Evolutionary conservation across 164 flowering plant species (phyloP).

Genomic region (Cinnamomum micranthum): DNA sequence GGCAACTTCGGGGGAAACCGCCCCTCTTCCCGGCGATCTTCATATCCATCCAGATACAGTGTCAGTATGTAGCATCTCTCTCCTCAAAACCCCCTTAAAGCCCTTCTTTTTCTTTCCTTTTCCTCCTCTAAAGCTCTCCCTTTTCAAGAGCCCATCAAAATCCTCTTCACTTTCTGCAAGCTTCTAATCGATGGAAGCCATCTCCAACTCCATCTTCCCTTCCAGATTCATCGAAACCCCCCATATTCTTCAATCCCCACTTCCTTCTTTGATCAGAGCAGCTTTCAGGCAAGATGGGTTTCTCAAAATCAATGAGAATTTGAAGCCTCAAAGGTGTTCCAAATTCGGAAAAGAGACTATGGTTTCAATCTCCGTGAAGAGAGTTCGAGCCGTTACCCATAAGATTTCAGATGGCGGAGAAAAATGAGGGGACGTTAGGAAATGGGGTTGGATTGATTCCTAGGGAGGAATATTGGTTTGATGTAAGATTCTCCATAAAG

Average conservation of each 20-base stretch:
- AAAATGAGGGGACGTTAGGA: constrained; percentile 18
- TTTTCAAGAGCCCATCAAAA: constrained; percentile 12
- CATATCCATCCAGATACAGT: too few relatives aligned
- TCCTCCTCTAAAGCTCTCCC: not conserved
- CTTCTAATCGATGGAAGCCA: constrained; percentile 36
- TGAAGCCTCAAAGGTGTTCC: constrained; percentile 8
- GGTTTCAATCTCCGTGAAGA: constrained; percentile 5
- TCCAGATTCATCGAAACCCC: constrained; percentile 26
- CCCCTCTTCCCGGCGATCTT: too few relatives aligned
- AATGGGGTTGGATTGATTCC: constrained; percentile 27
- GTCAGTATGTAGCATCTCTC: too few relatives aligned
- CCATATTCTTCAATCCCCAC: constrained; percentile 15
- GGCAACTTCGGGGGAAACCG: too few relatives aligned
- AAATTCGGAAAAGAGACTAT: constrained; percentile 6
- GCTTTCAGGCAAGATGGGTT: constrained; percentile 19
- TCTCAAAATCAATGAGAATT: constrained; percentile 20
- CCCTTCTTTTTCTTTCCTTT: too few relatives aligned
- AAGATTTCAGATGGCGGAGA: constrained; percentile 31
- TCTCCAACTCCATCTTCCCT: constrained; percentile 31
- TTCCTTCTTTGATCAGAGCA: constrained; percentile 13
- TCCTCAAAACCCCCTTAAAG: too few relatives aligned
- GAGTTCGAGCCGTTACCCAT: constrained; percentile 21
- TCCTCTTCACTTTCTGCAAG: constrained; percentile 1
- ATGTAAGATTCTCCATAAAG: constrained; percentile 17
- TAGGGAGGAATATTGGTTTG: constrained; percentile 23